Percentiles rank a stretch among this genome's conserved stretches.
These are phyloP conservation scores for Parastagonospora nodorum DNA, from an alignment of 2,329 filamentous ascomycete genomes.

Conservation along the genomic window DNA sequence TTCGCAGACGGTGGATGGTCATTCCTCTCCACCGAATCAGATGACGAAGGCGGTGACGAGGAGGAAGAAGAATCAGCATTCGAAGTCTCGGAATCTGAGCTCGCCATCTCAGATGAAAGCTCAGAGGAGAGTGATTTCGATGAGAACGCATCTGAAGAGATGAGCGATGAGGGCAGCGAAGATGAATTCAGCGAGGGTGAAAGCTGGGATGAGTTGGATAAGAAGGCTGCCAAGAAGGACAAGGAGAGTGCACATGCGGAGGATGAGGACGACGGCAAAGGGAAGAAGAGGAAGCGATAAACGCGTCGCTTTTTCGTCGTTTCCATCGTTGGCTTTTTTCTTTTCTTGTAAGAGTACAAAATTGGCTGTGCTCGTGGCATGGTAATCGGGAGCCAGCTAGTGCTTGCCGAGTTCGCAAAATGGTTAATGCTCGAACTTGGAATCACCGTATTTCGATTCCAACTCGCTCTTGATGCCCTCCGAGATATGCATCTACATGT, in stretches of 20 bases:
- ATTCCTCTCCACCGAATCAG: conserved; percentile 85
- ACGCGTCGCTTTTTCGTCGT: not conserved
- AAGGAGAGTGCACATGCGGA: conserved; percentile 59
- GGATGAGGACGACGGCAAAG: conserved; percentile 58
- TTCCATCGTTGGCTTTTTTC: not conserved
- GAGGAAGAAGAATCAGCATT: conserved; percentile 91
- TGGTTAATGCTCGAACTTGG: too few species aligned
- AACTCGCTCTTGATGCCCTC: too few species aligned
- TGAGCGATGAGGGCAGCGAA: conserved; percentile 65
- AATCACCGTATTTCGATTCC: too few species aligned
- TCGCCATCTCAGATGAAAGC: conserved; percentile 72
- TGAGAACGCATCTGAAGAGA: conserved; percentile 83
- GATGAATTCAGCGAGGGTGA: conserved; percentile 68
- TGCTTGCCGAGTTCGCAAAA: too few species aligned
- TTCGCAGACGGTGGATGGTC: conserved; percentile 95
- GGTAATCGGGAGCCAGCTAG: too few species aligned
- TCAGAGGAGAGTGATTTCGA: conserved; percentile 93
- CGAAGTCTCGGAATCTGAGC: conserved; percentile 84
- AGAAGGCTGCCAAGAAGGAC: conserved; percentile 74
- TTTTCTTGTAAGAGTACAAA: conserved; percentile 4
- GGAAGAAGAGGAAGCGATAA: conserved; percentile 69
- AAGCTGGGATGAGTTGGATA: conserved; percentile 93
- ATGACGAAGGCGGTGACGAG: conserved; percentile 76
- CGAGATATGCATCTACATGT: too few species aligned
- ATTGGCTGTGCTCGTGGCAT: not conserved